Evolutionary conservation across 495 filamentous ascomycete genomes (phyloP).

Genomic region (Aspergillus diversus): DNA sequence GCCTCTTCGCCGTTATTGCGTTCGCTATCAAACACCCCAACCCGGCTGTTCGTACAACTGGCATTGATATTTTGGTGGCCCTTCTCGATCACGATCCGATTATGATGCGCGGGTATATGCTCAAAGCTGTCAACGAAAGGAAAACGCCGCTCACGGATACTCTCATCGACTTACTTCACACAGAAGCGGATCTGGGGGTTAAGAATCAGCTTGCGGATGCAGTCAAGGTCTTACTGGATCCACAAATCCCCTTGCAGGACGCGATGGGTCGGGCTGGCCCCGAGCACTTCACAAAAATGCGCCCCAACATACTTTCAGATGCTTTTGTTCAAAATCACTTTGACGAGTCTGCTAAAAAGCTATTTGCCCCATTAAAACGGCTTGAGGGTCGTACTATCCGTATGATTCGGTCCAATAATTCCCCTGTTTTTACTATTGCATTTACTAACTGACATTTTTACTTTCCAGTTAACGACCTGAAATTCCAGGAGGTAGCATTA

Average conservation of each 20-base stretch:
- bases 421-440: not conserved
- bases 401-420: constrained; percentile 41
- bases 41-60: constrained; percentile 84
- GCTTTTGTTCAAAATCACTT: constrained; percentile 86
- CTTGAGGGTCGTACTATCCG: constrained; percentile 67
- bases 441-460: constrained; percentile 23
- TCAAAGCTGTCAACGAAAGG: constrained; percentile 86
- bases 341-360: constrained; percentile 79
- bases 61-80: constrained; percentile 90
- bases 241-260: constrained; percentile 66
- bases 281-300: constrained; percentile 69
- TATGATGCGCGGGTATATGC: constrained; percentile 91
- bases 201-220: constrained; percentile 96
- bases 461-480: constrained; percentile 59
- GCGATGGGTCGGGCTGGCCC: constrained; percentile 66
- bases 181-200: constrained; percentile 90
- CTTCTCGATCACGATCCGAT: constrained; percentile 94
- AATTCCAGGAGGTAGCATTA: constrained; percentile 80
- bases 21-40: constrained; percentile 86
- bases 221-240: constrained; percentile 91
- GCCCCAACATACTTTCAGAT: constrained; percentile 78
- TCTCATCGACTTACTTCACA: constrained; percentile 87
- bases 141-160: constrained; percentile 88
- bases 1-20: constrained; percentile 86
- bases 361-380: constrained; percentile 86